These are phyloP conservation scores for Juglanconis oblonga DNA, from an alignment of 2,329 filamentous ascomycete species.

Conservation along the genomic window DNA sequence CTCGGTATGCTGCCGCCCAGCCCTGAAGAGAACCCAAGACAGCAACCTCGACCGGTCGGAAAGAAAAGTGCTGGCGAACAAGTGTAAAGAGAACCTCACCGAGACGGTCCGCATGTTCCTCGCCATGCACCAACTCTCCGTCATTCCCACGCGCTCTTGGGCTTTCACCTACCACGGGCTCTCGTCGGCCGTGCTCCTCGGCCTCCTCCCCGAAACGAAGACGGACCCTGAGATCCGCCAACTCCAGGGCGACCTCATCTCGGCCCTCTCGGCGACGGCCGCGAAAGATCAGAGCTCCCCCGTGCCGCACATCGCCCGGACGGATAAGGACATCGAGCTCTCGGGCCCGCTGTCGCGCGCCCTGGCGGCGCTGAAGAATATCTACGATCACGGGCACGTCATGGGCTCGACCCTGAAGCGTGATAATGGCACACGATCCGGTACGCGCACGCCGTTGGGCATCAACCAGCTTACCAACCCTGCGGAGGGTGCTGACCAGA, in stretches of 20 bases:
- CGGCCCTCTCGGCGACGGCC: conserved; percentile 60
- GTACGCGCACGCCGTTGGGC: conserved; percentile 40
- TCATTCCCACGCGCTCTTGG: conserved; percentile 65
- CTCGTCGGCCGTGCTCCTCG: conserved; percentile 62
- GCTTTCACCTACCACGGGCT: conserved; percentile 67
- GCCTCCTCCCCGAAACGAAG: conserved; percentile 62
- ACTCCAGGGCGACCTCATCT: conserved; percentile 62
- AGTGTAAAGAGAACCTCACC: conserved; percentile 60
- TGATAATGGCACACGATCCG: conserved; percentile 45
- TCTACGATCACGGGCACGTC: conserved; percentile 63
- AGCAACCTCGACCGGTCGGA: conserved; percentile 48
- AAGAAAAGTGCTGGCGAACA: conserved; percentile 52
- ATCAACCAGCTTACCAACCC: conserved; percentile 24
- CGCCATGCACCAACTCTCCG: conserved; percentile 65
- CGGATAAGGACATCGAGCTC: conserved; percentile 59
- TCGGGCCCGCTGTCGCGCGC: conserved; percentile 61
- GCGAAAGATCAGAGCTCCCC: conserved; percentile 59
- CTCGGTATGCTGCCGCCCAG: conserved; percentile 62
- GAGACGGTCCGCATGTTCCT: conserved; percentile 68
- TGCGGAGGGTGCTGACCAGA: conserved; percentile 5
- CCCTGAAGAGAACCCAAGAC: conserved; percentile 52
- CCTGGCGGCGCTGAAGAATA: conserved; percentile 59
- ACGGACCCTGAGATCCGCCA: conserved; percentile 61
- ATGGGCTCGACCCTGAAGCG: conserved; percentile 46
- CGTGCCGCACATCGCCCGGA: conserved; percentile 49